These are phyloP conservation scores for Cystofilobasidium bisporidii DNA, from an alignment of 768 basidiomycete genomes.

Conservation along the genomic window DNA sequence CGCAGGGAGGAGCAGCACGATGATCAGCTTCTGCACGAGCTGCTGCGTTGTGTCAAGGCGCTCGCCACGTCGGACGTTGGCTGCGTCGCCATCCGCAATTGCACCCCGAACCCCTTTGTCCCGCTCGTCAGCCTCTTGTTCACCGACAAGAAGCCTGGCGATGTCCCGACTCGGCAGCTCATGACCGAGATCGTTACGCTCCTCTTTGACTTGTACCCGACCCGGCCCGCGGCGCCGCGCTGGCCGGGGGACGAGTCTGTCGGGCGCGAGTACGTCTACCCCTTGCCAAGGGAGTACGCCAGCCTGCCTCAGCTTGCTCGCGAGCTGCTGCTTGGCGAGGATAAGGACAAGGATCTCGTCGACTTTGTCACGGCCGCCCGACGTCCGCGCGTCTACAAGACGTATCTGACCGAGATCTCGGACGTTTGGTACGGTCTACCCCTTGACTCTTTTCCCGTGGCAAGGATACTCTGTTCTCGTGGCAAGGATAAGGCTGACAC, in stretches of 20 bases:
- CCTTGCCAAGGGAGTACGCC: slow-evolving; percentile 29
- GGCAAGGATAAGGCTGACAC: too few relatives aligned
- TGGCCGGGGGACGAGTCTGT: slow-evolving; percentile 37
- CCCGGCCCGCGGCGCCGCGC: slow-evolving; percentile 50
- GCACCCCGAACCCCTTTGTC: slow-evolving; percentile 75
- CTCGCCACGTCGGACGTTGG: slow-evolving; percentile 55
- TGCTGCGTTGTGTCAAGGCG: slow-evolving; percentile 87
- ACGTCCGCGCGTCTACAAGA: slow-evolving; percentile 57
- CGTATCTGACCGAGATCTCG: slow-evolving; percentile 69
- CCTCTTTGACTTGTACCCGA: slow-evolving; percentile 79
- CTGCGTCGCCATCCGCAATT: slow-evolving; percentile 61
- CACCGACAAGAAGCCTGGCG: slow-evolving; percentile 97
- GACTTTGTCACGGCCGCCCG: slow-evolving; percentile 41
- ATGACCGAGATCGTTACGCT: slow-evolving; percentile 79
- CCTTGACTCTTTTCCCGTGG: too few relatives aligned
- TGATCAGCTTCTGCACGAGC: slow-evolving; percentile 82
- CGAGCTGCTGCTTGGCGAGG: slow-evolving; percentile 33
- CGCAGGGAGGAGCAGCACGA: slow-evolving; percentile 92
- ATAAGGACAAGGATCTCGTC: slow-evolving; percentile 35
- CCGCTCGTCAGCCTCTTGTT: slow-evolving; percentile 77
- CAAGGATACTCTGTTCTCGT: too few relatives aligned
- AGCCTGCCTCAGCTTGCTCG: slow-evolving; percentile 28
- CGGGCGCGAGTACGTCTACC: slow-evolving; percentile 31
- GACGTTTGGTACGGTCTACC: slow-evolving; percentile 86
- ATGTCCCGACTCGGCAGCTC: slow-evolving; percentile 76